Percentiles rank a stretch among this genome's conserved stretches.
phyloP scores from a whole-genome alignment of 306 rosid species.

The Alnus glutinosa region DNA sequence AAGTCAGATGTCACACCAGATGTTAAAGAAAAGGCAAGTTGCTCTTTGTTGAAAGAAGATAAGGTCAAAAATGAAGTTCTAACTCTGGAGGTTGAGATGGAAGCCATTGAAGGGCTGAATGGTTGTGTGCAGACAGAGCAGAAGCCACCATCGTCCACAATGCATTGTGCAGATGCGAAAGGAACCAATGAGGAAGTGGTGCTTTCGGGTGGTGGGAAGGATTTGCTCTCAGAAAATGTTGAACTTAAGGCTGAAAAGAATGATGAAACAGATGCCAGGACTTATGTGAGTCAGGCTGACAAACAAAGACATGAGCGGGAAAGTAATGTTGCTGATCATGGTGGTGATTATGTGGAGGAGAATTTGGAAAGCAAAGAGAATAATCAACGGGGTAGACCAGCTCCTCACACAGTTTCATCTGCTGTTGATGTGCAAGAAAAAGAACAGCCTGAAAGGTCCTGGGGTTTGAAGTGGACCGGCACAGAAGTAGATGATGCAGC shows the following conservation, averaged over 20 bases:
- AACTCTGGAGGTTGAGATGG: conserved; percentile 37
- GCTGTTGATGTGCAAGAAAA: conserved; percentile 26
- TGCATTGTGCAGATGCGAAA: conserved; percentile 2
- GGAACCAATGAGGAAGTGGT: neutral
- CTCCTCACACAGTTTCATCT: conserved; percentile 16
- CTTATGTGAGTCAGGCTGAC: conserved; percentile 20
- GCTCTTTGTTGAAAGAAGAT: conserved; percentile 33
- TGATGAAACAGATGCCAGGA: conserved; percentile 25
- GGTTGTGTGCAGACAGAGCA: conserved; percentile 21
- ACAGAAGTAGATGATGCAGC: conserved; percentile 37
- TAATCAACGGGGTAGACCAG: conserved; percentile 1
- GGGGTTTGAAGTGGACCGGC: conserved; percentile 19
- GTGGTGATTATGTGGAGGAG: conserved; percentile 19
- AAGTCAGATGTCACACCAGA: conserved; percentile 28
- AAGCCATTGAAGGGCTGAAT: conserved; percentile 20
- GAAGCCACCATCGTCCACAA: conserved; percentile 17
- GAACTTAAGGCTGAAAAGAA: conserved; percentile 24
- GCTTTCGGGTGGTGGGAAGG: neutral
- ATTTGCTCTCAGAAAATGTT: neutral
- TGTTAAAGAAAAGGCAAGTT: conserved; percentile 14
- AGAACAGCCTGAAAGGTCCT: conserved; percentile 28
- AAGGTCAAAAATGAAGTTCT: conserved; percentile 20
- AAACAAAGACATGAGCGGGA: conserved; percentile 15
- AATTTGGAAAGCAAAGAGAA: conserved; percentile 28
- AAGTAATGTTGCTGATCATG: conserved; percentile 4